A percentile compares a stretch with the other conserved stretches of the same genome.
Evolutionary conservation across 441 rosid genomes (phyloP).

Genomic region (Sinapis alba): DNA sequence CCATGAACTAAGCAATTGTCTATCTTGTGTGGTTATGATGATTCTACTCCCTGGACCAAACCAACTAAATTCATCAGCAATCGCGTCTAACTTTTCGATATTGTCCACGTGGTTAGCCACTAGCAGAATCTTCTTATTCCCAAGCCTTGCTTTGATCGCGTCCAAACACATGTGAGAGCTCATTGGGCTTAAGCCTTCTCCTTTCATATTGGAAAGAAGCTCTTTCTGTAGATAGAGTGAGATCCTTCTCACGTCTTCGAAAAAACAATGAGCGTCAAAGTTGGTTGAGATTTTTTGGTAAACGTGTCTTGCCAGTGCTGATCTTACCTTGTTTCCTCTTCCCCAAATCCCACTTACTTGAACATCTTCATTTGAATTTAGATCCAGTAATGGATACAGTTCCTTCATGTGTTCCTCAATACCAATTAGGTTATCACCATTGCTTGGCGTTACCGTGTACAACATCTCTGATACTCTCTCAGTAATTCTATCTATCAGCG

Average conservation of each 20-base stretch:
- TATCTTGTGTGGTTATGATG: not conserved
- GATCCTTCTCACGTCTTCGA: not conserved
- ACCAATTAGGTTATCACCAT: not conserved
- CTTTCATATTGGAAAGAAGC: not conserved
- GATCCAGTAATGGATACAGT: not conserved
- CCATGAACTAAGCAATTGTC: not conserved
- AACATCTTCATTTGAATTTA: not conserved
- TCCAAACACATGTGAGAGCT: not conserved
- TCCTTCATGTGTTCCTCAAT: not conserved
- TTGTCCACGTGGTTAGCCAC: not conserved
- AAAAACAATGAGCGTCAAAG: not conserved
- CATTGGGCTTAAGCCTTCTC: not conserved
- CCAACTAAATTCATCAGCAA: not conserved
- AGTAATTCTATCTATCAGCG: not conserved
- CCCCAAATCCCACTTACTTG: not conserved
- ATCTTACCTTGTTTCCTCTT: not conserved
- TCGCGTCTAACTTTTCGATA: not conserved
- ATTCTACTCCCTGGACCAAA: conserved; percentile 2
- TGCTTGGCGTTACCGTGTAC: not conserved
- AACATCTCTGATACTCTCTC: not conserved
- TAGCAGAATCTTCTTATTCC: not conserved
- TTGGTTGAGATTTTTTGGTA: not conserved
- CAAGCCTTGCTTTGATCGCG: not conserved
- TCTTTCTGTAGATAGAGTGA: not conserved
- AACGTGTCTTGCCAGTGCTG: not conserved